These are phyloP conservation scores for Corymbia calophylla DNA, from an alignment of 441 rosid species.

Conservation along the genomic window DNA sequence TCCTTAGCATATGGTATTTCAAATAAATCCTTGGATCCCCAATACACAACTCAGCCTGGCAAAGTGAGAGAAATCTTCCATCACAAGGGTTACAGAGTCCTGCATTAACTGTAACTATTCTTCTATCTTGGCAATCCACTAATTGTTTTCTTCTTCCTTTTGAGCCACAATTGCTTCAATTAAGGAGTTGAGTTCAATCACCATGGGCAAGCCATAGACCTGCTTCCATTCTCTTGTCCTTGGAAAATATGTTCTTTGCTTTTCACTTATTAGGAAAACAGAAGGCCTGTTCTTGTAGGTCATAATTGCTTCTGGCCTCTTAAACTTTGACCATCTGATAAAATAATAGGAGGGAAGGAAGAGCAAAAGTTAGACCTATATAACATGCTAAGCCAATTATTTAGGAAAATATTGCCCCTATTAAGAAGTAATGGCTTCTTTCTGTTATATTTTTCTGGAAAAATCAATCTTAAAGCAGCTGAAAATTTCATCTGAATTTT, in stretches of 20 bases:
- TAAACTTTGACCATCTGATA: too few relatives aligned
- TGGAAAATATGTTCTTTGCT: too few relatives aligned
- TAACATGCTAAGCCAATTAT: background rate
- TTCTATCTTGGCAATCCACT: background rate
- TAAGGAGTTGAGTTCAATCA: background rate
- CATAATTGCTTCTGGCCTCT: too few relatives aligned
- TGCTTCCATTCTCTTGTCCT: background rate
- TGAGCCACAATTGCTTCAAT: background rate
- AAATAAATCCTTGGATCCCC: background rate
- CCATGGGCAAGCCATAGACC: background rate
- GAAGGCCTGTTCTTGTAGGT: too few relatives aligned
- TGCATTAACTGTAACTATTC: background rate
- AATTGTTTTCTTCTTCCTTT: background rate
- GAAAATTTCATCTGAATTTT: constrained; percentile 69
- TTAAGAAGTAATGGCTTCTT: background rate
- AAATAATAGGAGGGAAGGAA: too few relatives aligned
- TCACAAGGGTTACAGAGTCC: background rate
- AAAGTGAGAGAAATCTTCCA: background rate
- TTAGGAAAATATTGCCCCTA: background rate
- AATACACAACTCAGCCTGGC: background rate
- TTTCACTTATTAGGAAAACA: too few relatives aligned
- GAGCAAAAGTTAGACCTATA: too few relatives aligned
- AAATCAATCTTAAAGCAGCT: constrained; percentile 56
- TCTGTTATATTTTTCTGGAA: constrained; percentile 50
- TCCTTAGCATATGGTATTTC: background rate